Evolutionary conservation across 768 basidiomycete genomes (phyloP).

Genomic region (Hypsizygus marmoreus): DNA sequence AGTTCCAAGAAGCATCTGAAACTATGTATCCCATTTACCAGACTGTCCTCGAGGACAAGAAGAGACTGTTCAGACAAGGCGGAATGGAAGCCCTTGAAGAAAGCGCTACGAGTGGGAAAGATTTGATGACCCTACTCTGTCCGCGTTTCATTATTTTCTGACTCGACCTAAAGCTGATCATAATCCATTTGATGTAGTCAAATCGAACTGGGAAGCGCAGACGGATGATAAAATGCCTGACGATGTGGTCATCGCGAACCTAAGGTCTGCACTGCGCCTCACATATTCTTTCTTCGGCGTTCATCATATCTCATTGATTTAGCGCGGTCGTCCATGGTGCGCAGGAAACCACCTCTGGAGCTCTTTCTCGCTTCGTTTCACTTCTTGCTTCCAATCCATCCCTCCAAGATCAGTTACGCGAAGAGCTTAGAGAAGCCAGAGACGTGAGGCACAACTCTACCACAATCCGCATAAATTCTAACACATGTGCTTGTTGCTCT

Average conservation of each 20-base stretch:
- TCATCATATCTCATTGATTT: neutral
- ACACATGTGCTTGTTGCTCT: no score
- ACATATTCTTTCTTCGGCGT: neutral
- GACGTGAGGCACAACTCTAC: no score
- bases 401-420: no score
- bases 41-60: slow-evolving; percentile 16
- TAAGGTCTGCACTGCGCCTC: slow-evolving; percentile 23
- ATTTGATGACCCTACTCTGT: slow-evolving; percentile 26
- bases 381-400: slow-evolving; percentile 26
- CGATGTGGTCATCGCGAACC: slow-evolving; percentile 29
- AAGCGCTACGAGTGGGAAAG: slow-evolving; percentile 18
- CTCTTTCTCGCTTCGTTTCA: slow-evolving; percentile 28
- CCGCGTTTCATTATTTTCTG: neutral
- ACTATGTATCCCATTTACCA: slow-evolving; percentile 23
- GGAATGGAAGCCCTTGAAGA: slow-evolving; percentile 21
- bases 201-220: slow-evolving; percentile 29
- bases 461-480: no score
- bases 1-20: slow-evolving; percentile 25
- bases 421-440: slow-evolving; percentile 18
- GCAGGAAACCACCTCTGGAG: slow-evolving; percentile 36
- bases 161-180: neutral
- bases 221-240: slow-evolving; percentile 29
- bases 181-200: slow-evolving; percentile 21
- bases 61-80: slow-evolving; percentile 16
- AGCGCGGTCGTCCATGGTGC: slow-evolving; percentile 35